Percentiles rank a stretch among this genome's conserved stretches.
These are phyloP conservation scores for Stevia rebaudiana DNA, from an alignment of 140 eudicot species.

Conservation along the genomic window DNA sequence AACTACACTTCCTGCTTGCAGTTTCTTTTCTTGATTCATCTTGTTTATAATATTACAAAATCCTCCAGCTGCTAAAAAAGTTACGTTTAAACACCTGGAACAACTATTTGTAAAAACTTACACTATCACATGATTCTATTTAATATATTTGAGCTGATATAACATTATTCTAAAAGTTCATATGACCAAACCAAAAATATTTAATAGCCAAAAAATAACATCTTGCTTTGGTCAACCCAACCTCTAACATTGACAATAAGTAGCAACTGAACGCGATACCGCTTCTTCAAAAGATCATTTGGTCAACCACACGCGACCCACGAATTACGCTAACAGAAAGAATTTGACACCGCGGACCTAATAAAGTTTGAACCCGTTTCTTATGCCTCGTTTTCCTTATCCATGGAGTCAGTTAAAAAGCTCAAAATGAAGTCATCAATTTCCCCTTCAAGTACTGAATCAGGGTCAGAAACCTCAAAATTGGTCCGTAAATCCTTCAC, in stretches of 20 bases:
- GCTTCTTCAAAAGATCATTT: not conserved
- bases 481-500: constrained; percentile 90
- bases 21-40: too few species aligned
- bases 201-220: not conserved
- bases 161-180: not conserved
- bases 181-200: not conserved
- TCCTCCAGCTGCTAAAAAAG: not conserved
- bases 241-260: not conserved
- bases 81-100: not conserved
- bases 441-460: constrained; percentile 78
- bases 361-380: not conserved
- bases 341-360: not conserved
- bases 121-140: not conserved
- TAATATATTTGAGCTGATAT: not conserved
- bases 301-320: not conserved
- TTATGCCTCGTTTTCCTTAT: constrained; percentile 50
- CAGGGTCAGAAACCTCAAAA: constrained; percentile 90
- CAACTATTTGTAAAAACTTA: not conserved
- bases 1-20: too few species aligned
- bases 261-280: not conserved
- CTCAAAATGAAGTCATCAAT: constrained; percentile 82
- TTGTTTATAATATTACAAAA: too few species aligned
- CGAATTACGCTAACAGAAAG: not conserved
- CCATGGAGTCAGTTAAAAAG: constrained; percentile 73
- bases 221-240: not conserved